phyloP scores from a whole-genome alignment of 768 basidiomycete genomes.

The Scleroderma bovista region DNA sequence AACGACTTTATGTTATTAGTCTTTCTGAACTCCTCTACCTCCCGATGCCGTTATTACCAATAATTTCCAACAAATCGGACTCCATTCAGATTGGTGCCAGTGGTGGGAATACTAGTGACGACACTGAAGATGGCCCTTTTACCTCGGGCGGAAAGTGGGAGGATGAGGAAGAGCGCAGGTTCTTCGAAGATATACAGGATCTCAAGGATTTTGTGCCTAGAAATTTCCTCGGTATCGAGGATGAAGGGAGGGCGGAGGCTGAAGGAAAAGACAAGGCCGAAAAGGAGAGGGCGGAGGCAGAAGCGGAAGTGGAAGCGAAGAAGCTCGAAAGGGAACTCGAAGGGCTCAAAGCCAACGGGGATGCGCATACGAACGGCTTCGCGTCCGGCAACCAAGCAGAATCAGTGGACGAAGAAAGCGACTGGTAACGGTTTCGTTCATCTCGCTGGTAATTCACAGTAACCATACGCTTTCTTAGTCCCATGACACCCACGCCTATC shows the following conservation, averaged over 20 bases:
- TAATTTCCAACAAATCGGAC: conserved; percentile 72
- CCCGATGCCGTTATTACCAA: conserved; percentile 78
- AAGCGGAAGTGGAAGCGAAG: conserved; percentile 64
- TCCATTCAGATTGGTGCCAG: conserved; percentile 72
- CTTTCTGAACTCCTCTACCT: conserved; percentile 89
- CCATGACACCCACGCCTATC: conserved; percentile 59
- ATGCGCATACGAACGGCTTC: conserved; percentile 16
- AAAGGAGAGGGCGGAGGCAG: conserved; percentile 53
- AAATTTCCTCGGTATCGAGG: conserved; percentile 71
- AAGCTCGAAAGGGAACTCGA: conserved; percentile 77
- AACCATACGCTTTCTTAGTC: conserved; percentile 34
- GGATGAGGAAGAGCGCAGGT: conserved; percentile 92
- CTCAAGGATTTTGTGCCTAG: conserved; percentile 88
- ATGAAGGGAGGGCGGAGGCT: conserved; percentile 34
- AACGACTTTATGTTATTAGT: conserved; percentile 35
- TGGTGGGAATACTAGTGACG: conserved; percentile 42
- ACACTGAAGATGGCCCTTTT: conserved; percentile 48
- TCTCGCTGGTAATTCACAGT: conserved; percentile 2
- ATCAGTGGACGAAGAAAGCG: conserved; percentile 24
- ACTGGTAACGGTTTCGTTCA: conserved; percentile 15
- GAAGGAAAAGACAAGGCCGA: conserved; percentile 47
- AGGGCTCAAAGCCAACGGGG: conserved; percentile 43
- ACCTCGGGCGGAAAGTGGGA: conserved; percentile 86
- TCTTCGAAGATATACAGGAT: conserved; percentile 92
- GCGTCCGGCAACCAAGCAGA: conserved; percentile 3